Evolutionary conservation across 2,329 filamentous ascomycete species (phyloP).

Genomic region (Phyllosticta paracitricarpa): DNA sequence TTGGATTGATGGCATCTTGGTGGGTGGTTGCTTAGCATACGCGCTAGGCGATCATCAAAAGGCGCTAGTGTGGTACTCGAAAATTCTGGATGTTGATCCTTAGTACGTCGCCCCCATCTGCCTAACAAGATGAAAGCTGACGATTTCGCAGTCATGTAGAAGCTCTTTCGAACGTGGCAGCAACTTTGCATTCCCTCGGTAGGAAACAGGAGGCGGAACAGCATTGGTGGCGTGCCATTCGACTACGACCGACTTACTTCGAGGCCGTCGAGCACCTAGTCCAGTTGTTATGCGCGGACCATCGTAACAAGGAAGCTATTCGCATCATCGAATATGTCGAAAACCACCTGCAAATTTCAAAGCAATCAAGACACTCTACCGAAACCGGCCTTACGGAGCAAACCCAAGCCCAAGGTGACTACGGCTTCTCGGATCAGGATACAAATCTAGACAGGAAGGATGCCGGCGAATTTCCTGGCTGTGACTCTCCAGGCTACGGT

Average conservation of each 20-base stretch:
- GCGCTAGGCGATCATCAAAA: constrained; percentile 76
- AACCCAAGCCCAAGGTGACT: not conserved
- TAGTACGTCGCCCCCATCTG: constrained; percentile 31
- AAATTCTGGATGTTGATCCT: constrained; percentile 50
- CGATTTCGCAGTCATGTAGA: constrained; percentile 63
- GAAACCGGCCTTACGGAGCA: constrained; percentile 9
- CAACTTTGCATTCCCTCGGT: constrained; percentile 74
- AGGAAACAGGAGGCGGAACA: constrained; percentile 74
- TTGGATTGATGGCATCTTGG: constrained; percentile 87
- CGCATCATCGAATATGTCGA: constrained; percentile 82
- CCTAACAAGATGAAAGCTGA: constrained; percentile 11
- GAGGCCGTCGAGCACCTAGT: constrained; percentile 94
- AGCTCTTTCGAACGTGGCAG: constrained; percentile 86
- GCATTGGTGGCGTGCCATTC: constrained; percentile 78
- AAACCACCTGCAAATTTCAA: constrained; percentile 47
- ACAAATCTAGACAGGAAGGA: constrained; percentile 32
- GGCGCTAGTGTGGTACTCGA: constrained; percentile 63
- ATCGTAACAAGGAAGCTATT: constrained; percentile 75
- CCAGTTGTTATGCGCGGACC: constrained; percentile 70
- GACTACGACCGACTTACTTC: constrained; percentile 74
- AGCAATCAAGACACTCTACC: constrained; percentile 12
- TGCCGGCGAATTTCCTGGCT: constrained; percentile 29
- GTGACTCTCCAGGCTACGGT: constrained; percentile 50
- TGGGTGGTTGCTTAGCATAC: constrained; percentile 87
- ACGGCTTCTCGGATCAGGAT: constrained; percentile 30